These are phyloP conservation scores for Vitis amurensis DNA, from an alignment of 164 flowering plant species.

Conservation along the genomic window DNA sequence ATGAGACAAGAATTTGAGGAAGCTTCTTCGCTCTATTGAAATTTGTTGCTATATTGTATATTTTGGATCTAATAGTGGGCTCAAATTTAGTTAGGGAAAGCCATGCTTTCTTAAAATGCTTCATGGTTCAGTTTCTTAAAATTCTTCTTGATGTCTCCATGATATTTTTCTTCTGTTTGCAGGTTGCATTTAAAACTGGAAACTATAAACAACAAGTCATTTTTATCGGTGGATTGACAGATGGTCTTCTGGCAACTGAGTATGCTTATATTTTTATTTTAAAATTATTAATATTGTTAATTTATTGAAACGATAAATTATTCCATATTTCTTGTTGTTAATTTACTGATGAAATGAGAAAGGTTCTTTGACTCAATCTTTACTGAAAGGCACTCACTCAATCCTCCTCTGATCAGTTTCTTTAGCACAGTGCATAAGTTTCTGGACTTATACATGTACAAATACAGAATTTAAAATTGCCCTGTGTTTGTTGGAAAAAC, in stretches of 20 bases:
- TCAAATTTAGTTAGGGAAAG: no score
- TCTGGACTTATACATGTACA: no score
- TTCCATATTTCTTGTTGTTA: not conserved
- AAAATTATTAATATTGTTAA: not conserved
- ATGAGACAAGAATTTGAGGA: no score
- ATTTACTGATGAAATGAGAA: not conserved
- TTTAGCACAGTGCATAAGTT: no score
- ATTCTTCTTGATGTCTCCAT: not conserved
- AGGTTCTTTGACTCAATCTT: not conserved
- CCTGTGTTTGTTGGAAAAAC: no score
- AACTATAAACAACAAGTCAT: slow-evolving; percentile 85
- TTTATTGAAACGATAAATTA: not conserved
- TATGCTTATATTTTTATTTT: slow-evolving; percentile 34
- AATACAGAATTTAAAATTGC: no score
- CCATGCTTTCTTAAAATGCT: not conserved
- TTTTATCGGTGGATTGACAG: slow-evolving; percentile 89
- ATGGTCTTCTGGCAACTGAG: slow-evolving; percentile 95
- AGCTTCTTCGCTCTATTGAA: no score
- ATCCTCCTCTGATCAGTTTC: no score
- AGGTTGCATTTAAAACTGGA: slow-evolving; percentile 96
- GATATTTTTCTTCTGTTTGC: slow-evolving; percentile 20
- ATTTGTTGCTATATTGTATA: no score
- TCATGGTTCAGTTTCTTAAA: not conserved
- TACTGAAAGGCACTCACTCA: not conserved
- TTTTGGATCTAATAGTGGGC: no score